Evolutionary conservation across 805 yeast genomes (phyloP).

Genomic region (Cyberlindnera subsufficiens): DNA sequence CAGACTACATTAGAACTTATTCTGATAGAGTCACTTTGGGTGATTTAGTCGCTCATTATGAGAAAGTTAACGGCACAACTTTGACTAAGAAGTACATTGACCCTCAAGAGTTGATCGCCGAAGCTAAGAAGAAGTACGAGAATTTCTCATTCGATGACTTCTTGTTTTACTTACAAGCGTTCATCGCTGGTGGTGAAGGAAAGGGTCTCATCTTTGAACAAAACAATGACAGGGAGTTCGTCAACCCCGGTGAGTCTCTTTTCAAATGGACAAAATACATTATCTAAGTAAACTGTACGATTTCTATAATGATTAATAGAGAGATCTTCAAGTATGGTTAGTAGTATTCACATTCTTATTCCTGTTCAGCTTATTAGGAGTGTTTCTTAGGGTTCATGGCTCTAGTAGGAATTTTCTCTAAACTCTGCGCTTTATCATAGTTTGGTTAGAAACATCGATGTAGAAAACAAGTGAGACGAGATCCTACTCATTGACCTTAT

Average conservation of each 20-base stretch:
- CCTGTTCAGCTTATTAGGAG: background rate
- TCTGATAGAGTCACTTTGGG: constrained; percentile 36
- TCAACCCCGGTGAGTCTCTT: constrained; percentile 39
- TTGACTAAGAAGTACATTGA: constrained; percentile 28
- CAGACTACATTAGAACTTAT: constrained; percentile 37
- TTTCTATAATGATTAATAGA: no score
- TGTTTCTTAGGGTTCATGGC: constrained; percentile 18
- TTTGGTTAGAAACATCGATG: constrained; percentile 30
- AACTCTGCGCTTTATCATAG: constrained; percentile 16
- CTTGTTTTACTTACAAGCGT: constrained; percentile 30
- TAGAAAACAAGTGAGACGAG: constrained; percentile 27
- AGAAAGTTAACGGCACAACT: constrained; percentile 30
- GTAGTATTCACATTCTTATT: background rate
- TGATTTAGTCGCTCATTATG: constrained; percentile 35
- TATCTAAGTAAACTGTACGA: constrained; percentile 6
- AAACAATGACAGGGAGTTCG: constrained; percentile 33
- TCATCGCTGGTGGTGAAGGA: constrained; percentile 37
- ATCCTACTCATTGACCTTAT: constrained; percentile 14
- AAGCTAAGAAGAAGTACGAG: constrained; percentile 24
- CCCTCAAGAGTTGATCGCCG: constrained; percentile 27
- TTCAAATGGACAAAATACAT: constrained; percentile 38
- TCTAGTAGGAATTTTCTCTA: constrained; percentile 15
- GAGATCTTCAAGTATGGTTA: no score
- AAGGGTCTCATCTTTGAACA: constrained; percentile 29
- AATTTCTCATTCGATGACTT: constrained; percentile 31